Conservation (phyloP, 179 eudicot genomes). For the Spergularia azorica region DNA sequence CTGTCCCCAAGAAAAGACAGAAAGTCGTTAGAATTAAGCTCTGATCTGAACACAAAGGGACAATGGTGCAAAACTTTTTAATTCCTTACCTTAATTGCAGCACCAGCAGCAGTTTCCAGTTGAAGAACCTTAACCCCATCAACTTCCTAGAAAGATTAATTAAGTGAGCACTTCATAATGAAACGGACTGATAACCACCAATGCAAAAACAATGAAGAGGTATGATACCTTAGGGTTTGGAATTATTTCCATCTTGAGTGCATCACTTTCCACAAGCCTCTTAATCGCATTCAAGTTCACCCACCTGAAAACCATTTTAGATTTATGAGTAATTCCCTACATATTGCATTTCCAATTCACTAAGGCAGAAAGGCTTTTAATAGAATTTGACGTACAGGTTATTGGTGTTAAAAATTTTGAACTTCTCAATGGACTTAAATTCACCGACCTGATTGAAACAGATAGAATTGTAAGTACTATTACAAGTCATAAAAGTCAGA, state of each 20-base stretch:
- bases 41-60: background rate
- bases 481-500: constrained; percentile 6
- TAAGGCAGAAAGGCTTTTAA: background rate
- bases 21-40: background rate
- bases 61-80: background rate
- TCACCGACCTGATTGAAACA: constrained; percentile 73
- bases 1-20: constrained; percentile 35
- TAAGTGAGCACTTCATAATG: constrained; percentile 13
- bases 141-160: constrained; percentile 72
- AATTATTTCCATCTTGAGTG: constrained; percentile 98
- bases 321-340: background rate
- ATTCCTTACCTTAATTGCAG: constrained; percentile 83
- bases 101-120: constrained; percentile 99
- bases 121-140: constrained; percentile 96
- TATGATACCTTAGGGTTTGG: constrained; percentile 92
- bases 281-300: constrained; percentile 85
- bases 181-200: background rate
- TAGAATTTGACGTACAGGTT: constrained; percentile 64
- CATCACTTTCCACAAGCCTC: constrained; percentile 87
- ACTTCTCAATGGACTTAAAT: constrained; percentile 97
- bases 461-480: constrained; percentile 20
- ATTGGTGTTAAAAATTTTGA: constrained; percentile 99
- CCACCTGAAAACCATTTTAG: constrained; percentile 60
- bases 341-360: background rate
- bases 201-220: constrained; percentile 11